Evolutionary conservation across 352 stramenopile species (phyloP), one percentile per base, ranked within the genome.

Genomic region (Pythium aphanidermatum): DNA sequence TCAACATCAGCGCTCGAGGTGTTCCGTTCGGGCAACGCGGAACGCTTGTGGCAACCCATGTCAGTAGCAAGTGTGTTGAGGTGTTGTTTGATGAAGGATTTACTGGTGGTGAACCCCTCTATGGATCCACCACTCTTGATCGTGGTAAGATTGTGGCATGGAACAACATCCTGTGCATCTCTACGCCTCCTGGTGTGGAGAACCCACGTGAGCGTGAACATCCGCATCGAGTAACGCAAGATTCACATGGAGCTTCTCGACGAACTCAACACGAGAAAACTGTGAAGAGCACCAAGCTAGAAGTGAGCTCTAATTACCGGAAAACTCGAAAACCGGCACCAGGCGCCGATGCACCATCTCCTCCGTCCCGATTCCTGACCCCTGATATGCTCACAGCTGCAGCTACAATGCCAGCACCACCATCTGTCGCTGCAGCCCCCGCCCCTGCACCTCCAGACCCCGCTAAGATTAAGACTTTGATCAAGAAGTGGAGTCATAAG

Each of bases 31-130:
- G 96, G 16, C 79, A 96, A 19, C 83, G 93, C 50, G 97, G 96
- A n/a, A 99, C 95, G 16, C 95, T 99, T 39, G 90, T 99, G 47
- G 92, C 90, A 5, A 97, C 96, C 13, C 96, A 99, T 63, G 79
- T 97, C 51, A 88, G 82, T 45, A 98, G 85, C 47, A 92, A 86
- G 41, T 98, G 93, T 58, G 96, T 99, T 11, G 97, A 99, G 62
- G 92, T 99, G 25, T 81, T 99, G 4, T 98, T 99, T 51, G 85
- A 95, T 52, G 71, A 91, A 63, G 91, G 96, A 34, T 99, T 99
- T 50, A 97, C 98, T 12, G 97, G 96, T 43, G 96, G 96, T 7
- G 93, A 95, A 27, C 89, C 75, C 16, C 68, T 99, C 1, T 96
- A 99, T 46, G 96, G 96, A 21, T 82, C 84, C 11, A 98, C 87